Evolutionary conservation across 192 early-diverging fungal species (phyloP), one percentile per base, ranked within the genome.

Genomic region (Coemansia sp.): DNA sequence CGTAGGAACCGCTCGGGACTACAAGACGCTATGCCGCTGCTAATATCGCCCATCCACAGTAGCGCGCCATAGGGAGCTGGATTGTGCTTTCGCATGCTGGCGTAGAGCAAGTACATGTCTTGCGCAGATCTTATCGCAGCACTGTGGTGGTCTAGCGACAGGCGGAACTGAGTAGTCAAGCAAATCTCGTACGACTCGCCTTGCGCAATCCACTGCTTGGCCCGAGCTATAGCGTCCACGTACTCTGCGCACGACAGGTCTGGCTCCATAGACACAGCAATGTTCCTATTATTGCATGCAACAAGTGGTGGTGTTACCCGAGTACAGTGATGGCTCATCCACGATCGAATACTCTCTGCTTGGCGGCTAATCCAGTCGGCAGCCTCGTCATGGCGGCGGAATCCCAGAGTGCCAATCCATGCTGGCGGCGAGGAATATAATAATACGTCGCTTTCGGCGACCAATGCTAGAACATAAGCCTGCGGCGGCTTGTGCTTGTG

Each of bases 131-230:
- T 30, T 2, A 70, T 52, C 17, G 17, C 10, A 10, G 75, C 49
- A 11, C 4, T 17, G 4, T 62, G 37, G 3, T 11, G 38, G 16
- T 19, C 26, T 3, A 73, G 42, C 7, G 74, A 49, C 16, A 73
- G 28, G 5, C 85, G 81, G 75, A 96, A 88, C 49, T 93, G 92
- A 2, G 92, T 97, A 0, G 97, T 98, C 57, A 98, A 67, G 72
- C 95, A 96, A 2, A 97, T 76, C 70, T 98, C 97, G 77, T 98
- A 98, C n/a, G 95, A 90, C 70, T 98, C 95, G 42, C 97, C 97
- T 53, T 87, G 85, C 0, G 79, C 47, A 62, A 98, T 98, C 40
- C 86, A 76, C 21, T 69, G 39, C 53, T 89, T 78, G n/a, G 88
- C 78, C n/a, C 23, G 32, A 3, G 53, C 68, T 16, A 93, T 83